Percentiles rank a stretch among this genome's conserved stretches.
Evolutionary conservation across 192 early-diverging fungal genomes (phyloP).

Genomic region (Rhizoclosmatium globosum): DNA sequence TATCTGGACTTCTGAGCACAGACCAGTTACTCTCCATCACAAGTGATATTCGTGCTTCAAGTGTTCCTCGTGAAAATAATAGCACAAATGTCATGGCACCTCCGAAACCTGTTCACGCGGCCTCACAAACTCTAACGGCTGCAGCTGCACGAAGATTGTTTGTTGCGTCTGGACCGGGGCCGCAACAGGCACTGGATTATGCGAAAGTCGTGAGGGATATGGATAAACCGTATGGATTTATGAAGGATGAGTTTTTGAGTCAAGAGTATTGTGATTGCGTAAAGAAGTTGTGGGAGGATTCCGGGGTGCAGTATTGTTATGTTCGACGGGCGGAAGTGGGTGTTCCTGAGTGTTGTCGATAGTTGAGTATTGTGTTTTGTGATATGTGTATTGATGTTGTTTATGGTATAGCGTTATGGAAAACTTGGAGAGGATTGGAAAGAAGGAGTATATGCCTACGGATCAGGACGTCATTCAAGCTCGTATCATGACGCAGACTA

Average conservation of each 20-base stretch:
- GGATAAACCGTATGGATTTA: conserved; percentile 17
- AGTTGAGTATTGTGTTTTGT: conserved; percentile 35
- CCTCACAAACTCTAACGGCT: neutral
- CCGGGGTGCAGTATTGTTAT: conserved; percentile 46
- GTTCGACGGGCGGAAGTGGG: conserved; percentile 43
- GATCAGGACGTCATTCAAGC: conserved; percentile 73
- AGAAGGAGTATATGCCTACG: conserved; percentile 62
- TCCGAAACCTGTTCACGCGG: too few species aligned
- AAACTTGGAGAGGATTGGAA: conserved; percentile 53
- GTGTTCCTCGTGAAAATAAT: too few species aligned
- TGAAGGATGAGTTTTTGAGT: conserved; percentile 42
- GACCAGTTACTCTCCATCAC: neutral
- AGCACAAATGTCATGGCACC: too few species aligned
- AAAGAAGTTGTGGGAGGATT: conserved; percentile 47
- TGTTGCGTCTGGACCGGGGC: too few species aligned
- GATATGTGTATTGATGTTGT: conserved; percentile 22
- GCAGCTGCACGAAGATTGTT: neutral
- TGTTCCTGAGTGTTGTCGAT: conserved; percentile 48
- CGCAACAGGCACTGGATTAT: neutral
- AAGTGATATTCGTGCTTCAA: too few species aligned
- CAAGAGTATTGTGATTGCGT: conserved; percentile 3
- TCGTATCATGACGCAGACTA: conserved; percentile 70
- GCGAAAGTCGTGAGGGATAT: neutral
- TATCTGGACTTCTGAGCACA: neutral
- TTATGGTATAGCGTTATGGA: conserved; percentile 34